Percentiles rank a stretch among this genome's conserved stretches.
Evolutionary conservation across 1,139 yeast species (phyloP).

Genomic region (Diutina siamensis): DNA sequence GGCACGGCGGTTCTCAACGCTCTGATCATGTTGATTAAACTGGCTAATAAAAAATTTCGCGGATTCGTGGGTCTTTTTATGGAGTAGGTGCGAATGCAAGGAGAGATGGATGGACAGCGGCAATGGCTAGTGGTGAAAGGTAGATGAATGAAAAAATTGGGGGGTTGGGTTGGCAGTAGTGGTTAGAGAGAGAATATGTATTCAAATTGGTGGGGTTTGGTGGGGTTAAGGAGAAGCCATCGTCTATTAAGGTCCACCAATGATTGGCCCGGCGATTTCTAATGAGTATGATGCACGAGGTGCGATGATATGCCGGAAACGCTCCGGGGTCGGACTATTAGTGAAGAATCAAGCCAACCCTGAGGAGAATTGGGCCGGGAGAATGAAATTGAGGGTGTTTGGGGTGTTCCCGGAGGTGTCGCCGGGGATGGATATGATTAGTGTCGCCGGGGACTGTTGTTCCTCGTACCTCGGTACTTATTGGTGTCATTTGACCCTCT

Average conservation of each 20-base stretch:
- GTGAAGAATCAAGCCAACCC: too few species aligned
- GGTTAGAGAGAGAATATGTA: too few species aligned
- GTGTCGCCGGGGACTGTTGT: too few species aligned
- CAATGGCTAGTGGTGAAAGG: too few species aligned
- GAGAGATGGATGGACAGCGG: background rate
- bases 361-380: too few species aligned
- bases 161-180: too few species aligned
- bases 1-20: conserved; percentile 31
- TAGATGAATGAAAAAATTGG: too few species aligned
- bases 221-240: background rate
- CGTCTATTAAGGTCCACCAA: background rate
- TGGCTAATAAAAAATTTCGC: background rate
- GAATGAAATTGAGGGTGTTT: too few species aligned
- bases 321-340: background rate
- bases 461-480: too few species aligned
- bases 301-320: background rate
- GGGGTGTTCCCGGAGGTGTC: too few species aligned
- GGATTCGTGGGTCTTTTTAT: conserved; percentile 1
- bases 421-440: too few species aligned
- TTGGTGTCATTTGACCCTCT: too few species aligned
- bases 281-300: background rate
- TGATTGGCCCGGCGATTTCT: background rate
- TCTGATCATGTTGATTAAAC: conserved; percentile 24
- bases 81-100: background rate
- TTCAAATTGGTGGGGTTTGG: background rate